Conservation (phyloP, 345 rosid species). For the Leavenworthia alabamica region DNA sequence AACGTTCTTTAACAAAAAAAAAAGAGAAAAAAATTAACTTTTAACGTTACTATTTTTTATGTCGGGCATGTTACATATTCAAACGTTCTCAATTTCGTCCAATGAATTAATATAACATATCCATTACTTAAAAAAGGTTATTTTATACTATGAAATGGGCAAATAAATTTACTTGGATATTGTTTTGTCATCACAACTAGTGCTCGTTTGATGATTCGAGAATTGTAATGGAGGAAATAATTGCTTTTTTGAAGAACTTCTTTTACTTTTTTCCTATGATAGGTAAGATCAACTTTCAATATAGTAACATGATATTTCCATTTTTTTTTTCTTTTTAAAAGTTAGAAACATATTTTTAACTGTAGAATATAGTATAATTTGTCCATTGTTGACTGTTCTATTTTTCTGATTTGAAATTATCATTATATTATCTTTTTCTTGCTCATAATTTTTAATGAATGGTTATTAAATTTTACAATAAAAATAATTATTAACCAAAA, state of each 20-base stretch:
- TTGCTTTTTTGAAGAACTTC: constrained; percentile 20
- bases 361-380: no score
- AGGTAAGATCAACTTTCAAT: constrained; percentile 24
- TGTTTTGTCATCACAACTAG: not conserved
- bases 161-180: not conserved
- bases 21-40: no score
- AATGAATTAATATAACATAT: not conserved
- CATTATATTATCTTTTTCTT: no score
- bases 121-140: not conserved
- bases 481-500: no score
- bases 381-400: no score
- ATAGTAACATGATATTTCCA: constrained; percentile 17
- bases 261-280: constrained; percentile 11
- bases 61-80: not conserved
- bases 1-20: not conserved
- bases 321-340: constrained; percentile 1
- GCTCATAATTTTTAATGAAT: no score
- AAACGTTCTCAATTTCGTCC: not conserved
- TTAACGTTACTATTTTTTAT: not conserved
- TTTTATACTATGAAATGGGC: not conserved
- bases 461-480: no score
- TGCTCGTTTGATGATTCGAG: constrained; percentile 13
- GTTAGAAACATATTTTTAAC: not conserved
- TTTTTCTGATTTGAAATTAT: no score
- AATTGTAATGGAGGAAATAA: constrained; percentile 18